phyloP scores from a whole-genome alignment of 257 asterid genomes.

The Sherardia arvensis region DNA sequence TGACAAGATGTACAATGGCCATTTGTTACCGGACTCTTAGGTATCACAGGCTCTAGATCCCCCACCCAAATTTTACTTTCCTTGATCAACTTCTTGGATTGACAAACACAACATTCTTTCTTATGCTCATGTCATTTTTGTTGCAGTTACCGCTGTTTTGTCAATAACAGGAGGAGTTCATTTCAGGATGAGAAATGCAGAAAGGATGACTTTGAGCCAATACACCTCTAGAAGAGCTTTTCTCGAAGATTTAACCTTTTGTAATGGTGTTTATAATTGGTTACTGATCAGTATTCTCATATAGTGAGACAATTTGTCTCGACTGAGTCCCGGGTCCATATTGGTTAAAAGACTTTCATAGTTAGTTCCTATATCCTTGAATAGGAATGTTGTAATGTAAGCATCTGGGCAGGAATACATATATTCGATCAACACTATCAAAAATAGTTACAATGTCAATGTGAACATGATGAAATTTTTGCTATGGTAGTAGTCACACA shows the following conservation, averaged over 20 bases:
- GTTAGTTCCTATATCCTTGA: too few relatives aligned
- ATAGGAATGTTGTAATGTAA: too few relatives aligned
- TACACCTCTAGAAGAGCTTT: neutral
- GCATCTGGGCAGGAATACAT: neutral
- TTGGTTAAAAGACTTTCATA: too few relatives aligned
- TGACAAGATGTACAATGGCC: constrained; percentile 94
- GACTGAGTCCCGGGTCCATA: too few relatives aligned
- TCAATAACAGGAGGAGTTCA: too few relatives aligned
- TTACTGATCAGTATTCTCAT: neutral
- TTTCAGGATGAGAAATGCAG: too few relatives aligned
- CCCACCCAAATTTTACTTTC: neutral
- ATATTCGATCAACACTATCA: neutral
- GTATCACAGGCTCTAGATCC: constrained; percentile 7
- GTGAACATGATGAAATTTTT: neutral
- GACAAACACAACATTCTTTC: too few relatives aligned
- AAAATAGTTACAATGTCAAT: too few relatives aligned
- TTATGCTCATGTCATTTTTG: neutral
- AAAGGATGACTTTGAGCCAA: neutral
- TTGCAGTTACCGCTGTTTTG: too few relatives aligned
- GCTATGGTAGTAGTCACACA: too few relatives aligned
- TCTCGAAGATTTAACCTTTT: neutral
- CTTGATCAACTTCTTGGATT: too few relatives aligned
- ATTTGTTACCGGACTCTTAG: constrained; percentile 75
- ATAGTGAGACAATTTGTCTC: too few relatives aligned
- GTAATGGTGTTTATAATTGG: neutral